These are phyloP conservation scores for Phytopythium sindhum DNA, from an alignment of 352 stramenopile genomes.

Conservation along the genomic window DNA sequence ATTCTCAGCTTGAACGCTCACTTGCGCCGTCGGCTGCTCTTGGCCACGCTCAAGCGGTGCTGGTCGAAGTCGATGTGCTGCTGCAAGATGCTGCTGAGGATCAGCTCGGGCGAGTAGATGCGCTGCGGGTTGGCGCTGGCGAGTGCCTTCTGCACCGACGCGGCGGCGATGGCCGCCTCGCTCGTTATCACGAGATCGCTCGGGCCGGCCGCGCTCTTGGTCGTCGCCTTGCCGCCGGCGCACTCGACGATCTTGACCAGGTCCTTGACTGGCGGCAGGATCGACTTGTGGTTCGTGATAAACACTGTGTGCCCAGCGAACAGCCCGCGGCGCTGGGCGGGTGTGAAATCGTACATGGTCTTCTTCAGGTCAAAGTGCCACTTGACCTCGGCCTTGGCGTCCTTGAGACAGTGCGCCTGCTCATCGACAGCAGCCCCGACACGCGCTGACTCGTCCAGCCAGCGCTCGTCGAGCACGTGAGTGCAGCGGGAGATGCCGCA, in stretches of 20 bases:
- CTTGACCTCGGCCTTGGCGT: slow-evolving; percentile 38
- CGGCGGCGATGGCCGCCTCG: slow-evolving; percentile 25
- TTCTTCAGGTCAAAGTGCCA: slow-evolving; percentile 44
- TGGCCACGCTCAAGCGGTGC: slow-evolving; percentile 17
- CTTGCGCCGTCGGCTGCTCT: slow-evolving; percentile 20
- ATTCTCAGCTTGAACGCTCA: slow-evolving; percentile 7
- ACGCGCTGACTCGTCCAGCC: slow-evolving; percentile 40
- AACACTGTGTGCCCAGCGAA: slow-evolving; percentile 32
- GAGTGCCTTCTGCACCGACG: slow-evolving; percentile 29
- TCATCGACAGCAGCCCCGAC: slow-evolving; percentile 19
- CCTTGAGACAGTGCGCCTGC: slow-evolving; percentile 33
- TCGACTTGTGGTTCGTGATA: slow-evolving; percentile 47
- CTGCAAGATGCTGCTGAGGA: slow-evolving; percentile 41
- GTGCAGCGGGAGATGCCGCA: slow-evolving; percentile 52
- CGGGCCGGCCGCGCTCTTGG: slow-evolving; percentile 9
- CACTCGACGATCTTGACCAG: slow-evolving; percentile 41
- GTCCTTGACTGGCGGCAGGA: slow-evolving; percentile 31
- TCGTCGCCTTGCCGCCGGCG: slow-evolving; percentile 23
- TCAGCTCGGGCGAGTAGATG: slow-evolving; percentile 37
- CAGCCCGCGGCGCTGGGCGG: slow-evolving; percentile 19
- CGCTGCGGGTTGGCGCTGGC: slow-evolving; percentile 11
- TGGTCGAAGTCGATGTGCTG: slow-evolving; percentile 34
- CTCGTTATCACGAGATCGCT: slow-evolving; percentile 35
- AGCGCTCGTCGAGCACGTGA: slow-evolving; percentile 47
- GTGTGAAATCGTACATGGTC: slow-evolving; percentile 40